These are phyloP conservation scores for Colletotrichum zoysiae DNA, from an alignment of 2,329 filamentous ascomycete species.

Conservation along the genomic window DNA sequence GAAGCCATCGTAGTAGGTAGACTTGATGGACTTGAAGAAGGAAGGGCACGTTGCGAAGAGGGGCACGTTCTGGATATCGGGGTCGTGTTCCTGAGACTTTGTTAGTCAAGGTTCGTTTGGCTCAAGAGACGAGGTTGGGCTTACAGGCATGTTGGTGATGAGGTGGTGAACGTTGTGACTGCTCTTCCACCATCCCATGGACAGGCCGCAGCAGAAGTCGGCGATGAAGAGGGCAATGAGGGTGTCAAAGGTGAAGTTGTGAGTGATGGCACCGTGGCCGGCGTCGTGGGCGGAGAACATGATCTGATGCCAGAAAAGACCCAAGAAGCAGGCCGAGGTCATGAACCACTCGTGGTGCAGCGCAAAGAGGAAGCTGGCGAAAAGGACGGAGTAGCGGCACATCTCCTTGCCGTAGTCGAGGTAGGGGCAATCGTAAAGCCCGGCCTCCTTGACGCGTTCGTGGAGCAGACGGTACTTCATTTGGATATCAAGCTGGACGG, in stretches of 20 bases:
- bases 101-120: constrained; percentile 29
- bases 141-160: constrained; percentile 71
- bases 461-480: constrained; percentile 69
- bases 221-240: constrained; percentile 73
- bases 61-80: constrained; percentile 75
- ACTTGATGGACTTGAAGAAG: constrained; percentile 73
- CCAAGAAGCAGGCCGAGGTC: constrained; percentile 69
- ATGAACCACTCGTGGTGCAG: constrained; percentile 67
- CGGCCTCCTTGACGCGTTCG: constrained; percentile 64
- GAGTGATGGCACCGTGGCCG: constrained; percentile 72
- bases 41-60: constrained; percentile 76
- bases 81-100: constrained; percentile 62
- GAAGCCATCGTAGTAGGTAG: constrained; percentile 73
- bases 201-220: constrained; percentile 74
- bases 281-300: constrained; percentile 78
- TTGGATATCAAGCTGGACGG: constrained; percentile 67
- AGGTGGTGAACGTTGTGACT: constrained; percentile 78
- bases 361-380: constrained; percentile 59
- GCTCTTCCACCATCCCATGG: constrained; percentile 78
- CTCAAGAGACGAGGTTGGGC: constrained; percentile 24
- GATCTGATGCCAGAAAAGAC: constrained; percentile 76
- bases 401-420: constrained; percentile 69
- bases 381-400: constrained; percentile 65
- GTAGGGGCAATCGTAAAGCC: constrained; percentile 71
- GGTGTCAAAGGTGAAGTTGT: constrained; percentile 69